Conservation (phyloP, 2,329 filamentous ascomycete genomes). For the Penicillium freii region DNA sequence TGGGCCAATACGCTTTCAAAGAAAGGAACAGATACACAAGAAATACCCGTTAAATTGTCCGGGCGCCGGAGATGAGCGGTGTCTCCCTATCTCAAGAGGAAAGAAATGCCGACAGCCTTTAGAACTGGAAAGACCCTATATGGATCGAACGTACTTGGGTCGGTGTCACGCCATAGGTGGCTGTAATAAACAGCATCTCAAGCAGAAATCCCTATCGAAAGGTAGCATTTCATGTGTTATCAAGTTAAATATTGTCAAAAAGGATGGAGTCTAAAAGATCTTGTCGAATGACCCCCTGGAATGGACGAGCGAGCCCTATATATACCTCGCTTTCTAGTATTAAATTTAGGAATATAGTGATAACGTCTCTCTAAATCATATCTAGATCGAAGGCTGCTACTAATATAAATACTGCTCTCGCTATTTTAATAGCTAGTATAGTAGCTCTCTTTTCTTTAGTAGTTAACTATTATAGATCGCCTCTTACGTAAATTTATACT, state of each 20-base stretch:
- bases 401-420: too few relatives aligned
- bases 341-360: too few relatives aligned
- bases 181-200: background rate
- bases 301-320: background rate
- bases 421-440: too few relatives aligned
- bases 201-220: background rate
- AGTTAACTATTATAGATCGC: too few relatives aligned
- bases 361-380: too few relatives aligned
- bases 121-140: background rate
- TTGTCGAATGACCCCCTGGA: background rate
- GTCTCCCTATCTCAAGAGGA: background rate
- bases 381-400: too few relatives aligned
- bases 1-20: background rate
- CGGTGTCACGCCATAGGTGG: background rate
- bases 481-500: too few relatives aligned
- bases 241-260: background rate
- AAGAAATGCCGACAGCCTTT: background rate
- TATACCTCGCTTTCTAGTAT: too few relatives aligned
- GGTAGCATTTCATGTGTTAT: background rate
- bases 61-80: background rate
- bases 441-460: too few relatives aligned
- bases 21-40: background rate
- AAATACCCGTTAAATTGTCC: background rate
- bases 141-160: background rate
- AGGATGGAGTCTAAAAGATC: background rate